Evolutionary conservation across 495 filamentous ascomycete genomes (phyloP), one percentile per base, ranked within the genome.

Genomic region (Hyaloscypha variabilis): DNA sequence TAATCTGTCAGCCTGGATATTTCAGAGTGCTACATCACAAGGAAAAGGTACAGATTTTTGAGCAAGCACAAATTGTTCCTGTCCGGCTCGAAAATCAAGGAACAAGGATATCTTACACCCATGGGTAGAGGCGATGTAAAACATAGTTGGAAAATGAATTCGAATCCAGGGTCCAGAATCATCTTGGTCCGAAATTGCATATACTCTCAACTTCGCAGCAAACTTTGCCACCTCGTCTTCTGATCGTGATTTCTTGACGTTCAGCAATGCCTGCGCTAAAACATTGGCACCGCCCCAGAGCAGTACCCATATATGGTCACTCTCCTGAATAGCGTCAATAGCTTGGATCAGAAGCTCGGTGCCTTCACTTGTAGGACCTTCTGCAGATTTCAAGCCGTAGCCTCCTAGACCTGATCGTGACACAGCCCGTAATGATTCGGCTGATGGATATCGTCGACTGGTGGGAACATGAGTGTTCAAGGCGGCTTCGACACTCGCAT

Each of bases 111-210:
- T 46, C 39, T 46, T 80, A 77, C 77, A 84, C 31, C 76, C 81
- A 62, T 82, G 79, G 4, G 78, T 67, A 17, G 77, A 79, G 8
- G 66, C 69, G 54, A 83, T 82, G 68, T 80, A 82, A 67, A 80
- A 79, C 26, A 83, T 65, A 36, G 78, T 77, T 0, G 81, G 78
- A 66, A 75, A 83, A 10, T 75, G 71, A 26, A 71, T 63, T 1
- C 81, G 77, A 55, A 83, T 79, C 82, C 82, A 84, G 5, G 74
- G 62, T 0, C 78, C 80, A 0, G 79, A 79, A 62, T 84, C 77
- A 63, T 84, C 82, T 66, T 83, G 82, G 68, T 82, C 81, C 10
- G 77, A 80, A 49, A 82, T 79, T 29, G 82, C 70, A 64, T 83
- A 83, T 28, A 83, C 74, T 34, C 81, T 76, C 0, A 83, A 65